Percentiles rank a stretch among this genome's conserved stretches.
Evolutionary conservation across 495 filamentous ascomycete genomes (phyloP).

Genomic region (Lasiosphaeriaceae sp.): DNA sequence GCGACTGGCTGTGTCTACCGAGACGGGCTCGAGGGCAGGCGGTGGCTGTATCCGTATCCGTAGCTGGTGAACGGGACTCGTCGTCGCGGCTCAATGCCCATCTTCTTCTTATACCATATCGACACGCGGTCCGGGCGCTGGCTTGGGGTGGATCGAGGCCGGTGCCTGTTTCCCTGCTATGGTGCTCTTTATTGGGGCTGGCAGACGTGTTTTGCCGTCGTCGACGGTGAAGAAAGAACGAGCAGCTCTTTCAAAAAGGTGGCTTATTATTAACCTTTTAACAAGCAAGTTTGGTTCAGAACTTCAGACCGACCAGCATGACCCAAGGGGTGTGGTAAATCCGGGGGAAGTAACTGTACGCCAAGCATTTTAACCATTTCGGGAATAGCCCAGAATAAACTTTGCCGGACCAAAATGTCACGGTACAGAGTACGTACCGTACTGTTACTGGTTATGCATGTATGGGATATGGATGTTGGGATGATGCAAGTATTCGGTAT

Average conservation of each 20-base stretch:
- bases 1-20: slow-evolving; percentile 8
- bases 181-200: too few species aligned
- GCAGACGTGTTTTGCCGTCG: too few species aligned
- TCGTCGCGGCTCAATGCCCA: slow-evolving; percentile 16
- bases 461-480: too few species aligned
- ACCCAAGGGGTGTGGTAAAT: neutral
- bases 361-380: neutral
- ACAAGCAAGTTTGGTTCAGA: too few species aligned
- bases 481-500: too few species aligned
- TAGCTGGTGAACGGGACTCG: slow-evolving; percentile 3
- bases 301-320: too few species aligned
- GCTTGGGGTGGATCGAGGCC: neutral
- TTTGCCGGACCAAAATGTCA: neutral
- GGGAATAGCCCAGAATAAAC: neutral
- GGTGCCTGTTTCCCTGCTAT: too few species aligned
- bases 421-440: neutral
- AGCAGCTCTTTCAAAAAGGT: too few species aligned
- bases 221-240: too few species aligned
- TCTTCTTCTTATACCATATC: slow-evolving; percentile 18
- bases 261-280: too few species aligned
- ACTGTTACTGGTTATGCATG: neutral
- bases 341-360: neutral
- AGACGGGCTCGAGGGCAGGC: neutral
- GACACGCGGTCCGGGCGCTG: neutral
- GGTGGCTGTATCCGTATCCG: neutral